A percentile compares a stretch with the other conserved stretches of the same genome.
phyloP scores from a whole-genome alignment of 2,329 filamentous ascomycete genomes.

The Cladosporium oxysporum region DNA sequence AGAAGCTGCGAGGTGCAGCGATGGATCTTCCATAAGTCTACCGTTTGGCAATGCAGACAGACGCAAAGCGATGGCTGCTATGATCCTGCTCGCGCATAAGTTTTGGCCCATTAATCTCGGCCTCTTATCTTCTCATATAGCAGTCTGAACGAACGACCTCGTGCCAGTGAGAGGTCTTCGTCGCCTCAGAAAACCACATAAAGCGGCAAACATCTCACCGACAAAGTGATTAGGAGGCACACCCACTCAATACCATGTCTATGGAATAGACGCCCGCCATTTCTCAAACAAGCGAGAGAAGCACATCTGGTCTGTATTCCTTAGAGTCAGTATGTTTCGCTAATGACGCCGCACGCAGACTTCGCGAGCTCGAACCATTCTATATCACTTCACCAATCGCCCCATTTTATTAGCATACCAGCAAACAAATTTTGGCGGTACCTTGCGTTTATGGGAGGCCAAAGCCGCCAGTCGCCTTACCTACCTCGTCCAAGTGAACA shows the following conservation, averaged over 20 bases:
- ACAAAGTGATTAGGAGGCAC: background rate
- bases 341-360: background rate
- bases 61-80: background rate
- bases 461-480: no score
- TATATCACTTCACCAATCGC: no score
- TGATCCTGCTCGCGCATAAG: background rate
- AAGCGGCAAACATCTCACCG: no score
- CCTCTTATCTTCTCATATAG: background rate
- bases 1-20: background rate
- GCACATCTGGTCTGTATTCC: background rate
- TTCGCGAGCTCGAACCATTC: no score
- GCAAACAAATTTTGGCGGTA: no score
- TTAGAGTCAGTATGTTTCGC: background rate
- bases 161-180: no score
- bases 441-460: no score
- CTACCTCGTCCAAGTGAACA: background rate
- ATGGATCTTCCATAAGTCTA: background rate
- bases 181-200: no score
- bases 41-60: background rate
- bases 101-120: background rate
- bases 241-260: background rate
- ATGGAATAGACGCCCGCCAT: background rate
- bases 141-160: background rate
- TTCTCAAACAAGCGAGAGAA: background rate
- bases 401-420: no score